Evolutionary conservation across 75 land plant genomes (phyloP).

Genomic region (Pinus taeda): DNA sequence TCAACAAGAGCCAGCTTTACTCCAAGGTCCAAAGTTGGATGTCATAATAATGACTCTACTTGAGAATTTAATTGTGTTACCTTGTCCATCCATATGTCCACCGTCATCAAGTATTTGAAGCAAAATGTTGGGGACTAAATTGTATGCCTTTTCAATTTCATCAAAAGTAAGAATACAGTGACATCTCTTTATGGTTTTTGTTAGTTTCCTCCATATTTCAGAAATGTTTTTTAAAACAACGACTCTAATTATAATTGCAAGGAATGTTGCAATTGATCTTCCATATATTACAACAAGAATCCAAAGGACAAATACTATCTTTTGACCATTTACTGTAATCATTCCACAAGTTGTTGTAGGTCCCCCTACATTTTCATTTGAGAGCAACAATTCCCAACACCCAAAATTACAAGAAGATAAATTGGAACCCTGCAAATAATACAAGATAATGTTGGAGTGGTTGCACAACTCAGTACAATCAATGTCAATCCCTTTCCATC

Average conservation of each 20-base stretch:
- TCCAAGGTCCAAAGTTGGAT: too few relatives aligned
- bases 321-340: conserved; percentile 95
- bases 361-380: conserved; percentile 95
- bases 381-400: conserved; percentile 80
- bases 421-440: conserved; percentile 59
- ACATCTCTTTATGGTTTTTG: too few relatives aligned
- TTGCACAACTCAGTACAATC: too few relatives aligned
- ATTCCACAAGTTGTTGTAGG: conserved; percentile 96
- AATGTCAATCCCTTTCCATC: too few relatives aligned
- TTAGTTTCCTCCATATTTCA: conserved; percentile 11
- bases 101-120: too few relatives aligned
- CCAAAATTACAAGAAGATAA: conserved; percentile 71
- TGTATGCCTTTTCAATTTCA: too few relatives aligned
- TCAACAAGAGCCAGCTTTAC: too few relatives aligned
- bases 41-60: too few relatives aligned
- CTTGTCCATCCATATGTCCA: too few relatives aligned
- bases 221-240: conserved; percentile 51
- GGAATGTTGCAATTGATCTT: conserved; percentile 85
- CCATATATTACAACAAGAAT: conserved; percentile 95
- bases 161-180: too few relatives aligned
- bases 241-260: conserved; percentile 72
- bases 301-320: conserved; percentile 69
- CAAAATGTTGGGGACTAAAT: too few relatives aligned
- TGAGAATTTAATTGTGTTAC: too few relatives aligned
- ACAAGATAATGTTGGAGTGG: conserved; percentile 45